These are phyloP conservation scores for Yueomyces sinensis DNA, from an alignment of 805 yeast species.

Conservation along the genomic window DNA sequence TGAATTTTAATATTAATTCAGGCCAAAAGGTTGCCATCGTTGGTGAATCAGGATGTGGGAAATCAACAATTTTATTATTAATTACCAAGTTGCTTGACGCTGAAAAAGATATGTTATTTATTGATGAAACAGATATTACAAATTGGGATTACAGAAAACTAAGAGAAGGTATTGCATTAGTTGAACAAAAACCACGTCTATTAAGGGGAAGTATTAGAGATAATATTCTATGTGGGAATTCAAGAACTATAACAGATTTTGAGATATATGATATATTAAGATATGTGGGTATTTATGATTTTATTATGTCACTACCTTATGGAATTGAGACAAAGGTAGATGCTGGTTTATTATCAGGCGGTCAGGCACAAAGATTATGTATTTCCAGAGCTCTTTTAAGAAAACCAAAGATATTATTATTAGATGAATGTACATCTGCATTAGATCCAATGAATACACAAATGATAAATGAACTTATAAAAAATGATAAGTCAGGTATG, in stretches of 20 bases:
- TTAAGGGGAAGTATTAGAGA: slow-evolving; percentile 64
- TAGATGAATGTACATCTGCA: slow-evolving; percentile 89
- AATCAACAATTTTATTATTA: slow-evolving; percentile 58
- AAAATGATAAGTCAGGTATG: slow-evolving; percentile 26
- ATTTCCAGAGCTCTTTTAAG: slow-evolving; percentile 72
- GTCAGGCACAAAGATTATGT: slow-evolving; percentile 78
- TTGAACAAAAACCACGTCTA: slow-evolving; percentile 61
- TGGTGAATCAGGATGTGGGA: slow-evolving; percentile 89
- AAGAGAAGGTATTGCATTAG: slow-evolving; percentile 47
- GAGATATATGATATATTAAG: slow-evolving; percentile 30
- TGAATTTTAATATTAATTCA: slow-evolving; percentile 30
- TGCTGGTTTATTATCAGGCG: slow-evolving; percentile 56
- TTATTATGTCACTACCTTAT: slow-evolving; percentile 39
- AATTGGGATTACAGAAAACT: slow-evolving; percentile 33
- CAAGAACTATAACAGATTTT: slow-evolving; percentile 18
- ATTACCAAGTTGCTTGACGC: slow-evolving; percentile 40
- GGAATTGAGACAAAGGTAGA: slow-evolving; percentile 52
- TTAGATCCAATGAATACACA: slow-evolving; percentile 53
- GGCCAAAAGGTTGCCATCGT: slow-evolving; percentile 52
- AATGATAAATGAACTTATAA: slow-evolving; percentile 37
- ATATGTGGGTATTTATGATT: slow-evolving; percentile 38
- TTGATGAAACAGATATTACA: slow-evolving; percentile 37
- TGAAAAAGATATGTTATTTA: slow-evolving; percentile 25
- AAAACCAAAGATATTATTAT: slow-evolving; percentile 44
- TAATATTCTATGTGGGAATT: slow-evolving; percentile 50